Evolutionary conservation across 2,329 filamentous ascomycete species (phyloP), one percentile per base, ranked within the genome.

Genomic region (Lachnellula arida): DNA sequence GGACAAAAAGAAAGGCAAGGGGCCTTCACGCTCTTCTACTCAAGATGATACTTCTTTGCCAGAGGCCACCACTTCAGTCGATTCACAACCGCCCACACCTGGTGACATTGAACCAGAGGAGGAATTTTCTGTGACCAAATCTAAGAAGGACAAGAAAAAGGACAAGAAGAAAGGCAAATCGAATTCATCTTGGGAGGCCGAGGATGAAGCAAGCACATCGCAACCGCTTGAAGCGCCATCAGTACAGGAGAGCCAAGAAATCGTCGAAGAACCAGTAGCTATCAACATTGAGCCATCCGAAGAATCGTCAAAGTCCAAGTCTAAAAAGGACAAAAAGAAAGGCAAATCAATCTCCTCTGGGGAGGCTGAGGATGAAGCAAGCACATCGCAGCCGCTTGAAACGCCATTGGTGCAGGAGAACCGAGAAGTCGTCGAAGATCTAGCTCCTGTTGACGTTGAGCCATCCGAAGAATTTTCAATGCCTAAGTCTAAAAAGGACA

Each of bases 181-280:
- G 15, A 42, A 0, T 3, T 6, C 39, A n/a, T 7, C 39, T 8
- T 42, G 39, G 39, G 39, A 42, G 9, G 15, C 39, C 3, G 39
- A 42, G 15, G 39, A 42, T 8, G 5, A 42, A 42, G 15, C 39
- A 19, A 42, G 15, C 17, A 19, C 15, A 7, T 42, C 39, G 39
- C 39, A 42, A 42, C 6, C 39, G 17, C 15, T 42, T 11, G 15
- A 42, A 19, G 5, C 15, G 6, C 15, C 39, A 3, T 17, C 17
- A 12, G 15, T 11, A 14, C 37, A 74, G 75, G 65, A 76, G 75
- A 48, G 70, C 72, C 25, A 74, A 74, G 63, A 73, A 73, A 49
- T 75, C 75, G 56, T 66, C 63, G 5, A 65, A 70, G 43, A 60
- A 23, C 22, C 22, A 23, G 22, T 23, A 23, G 22, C 22, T 23